Evolutionary conservation across 1,284 basidiomycete genomes (phyloP), one percentile per base, ranked within the genome.

Genomic region (Ustilago shanxiensis): DNA sequence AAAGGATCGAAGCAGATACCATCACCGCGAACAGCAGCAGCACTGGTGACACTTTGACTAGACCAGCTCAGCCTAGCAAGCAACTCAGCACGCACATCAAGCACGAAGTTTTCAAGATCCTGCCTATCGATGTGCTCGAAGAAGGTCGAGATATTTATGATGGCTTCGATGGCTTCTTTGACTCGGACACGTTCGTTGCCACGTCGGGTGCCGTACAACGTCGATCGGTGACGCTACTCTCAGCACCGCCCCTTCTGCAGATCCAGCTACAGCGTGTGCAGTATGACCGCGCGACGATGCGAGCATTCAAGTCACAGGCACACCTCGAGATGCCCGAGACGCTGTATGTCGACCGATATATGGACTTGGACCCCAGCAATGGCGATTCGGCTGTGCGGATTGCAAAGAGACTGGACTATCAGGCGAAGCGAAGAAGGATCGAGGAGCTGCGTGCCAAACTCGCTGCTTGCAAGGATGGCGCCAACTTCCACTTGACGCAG

Each of bases 221-320:
- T 66, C 95, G 98, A 90, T 92, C 95, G 77, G 93, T 97, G 45
- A 90, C 92, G 13, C 89, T 98, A 39, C 90, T 96, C 8, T 91
- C 95, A 66, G 88, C 95, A 24, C 96, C 96, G 1, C 93, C 94
- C 1, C 87, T 98, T 64, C 87, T 99, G 33, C 97, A 99, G 85
- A 93, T 99, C 55, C 96, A 98, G 86, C 89, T 99, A 35, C 82
- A 98, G 93, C 90, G 96, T 69, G 97, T 95, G 1, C 96, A 98
- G 90, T 99, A 96, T 88, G 95, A 99, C 85, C 90, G 94, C 16
- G 91, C 92, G 77, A 93, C 92, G 0, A 89, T 93, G 64, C 91
- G 95, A 73, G 92, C 95, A 18, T 95, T 93, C 88, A 99, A 99
- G 87, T 95, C 93, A 11, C 96, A 99, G 84, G 95, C 94, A 1